phyloP scores from a whole-genome alignment of 1,284 basidiomycete genomes.

The Trametes polyzona region DNA sequence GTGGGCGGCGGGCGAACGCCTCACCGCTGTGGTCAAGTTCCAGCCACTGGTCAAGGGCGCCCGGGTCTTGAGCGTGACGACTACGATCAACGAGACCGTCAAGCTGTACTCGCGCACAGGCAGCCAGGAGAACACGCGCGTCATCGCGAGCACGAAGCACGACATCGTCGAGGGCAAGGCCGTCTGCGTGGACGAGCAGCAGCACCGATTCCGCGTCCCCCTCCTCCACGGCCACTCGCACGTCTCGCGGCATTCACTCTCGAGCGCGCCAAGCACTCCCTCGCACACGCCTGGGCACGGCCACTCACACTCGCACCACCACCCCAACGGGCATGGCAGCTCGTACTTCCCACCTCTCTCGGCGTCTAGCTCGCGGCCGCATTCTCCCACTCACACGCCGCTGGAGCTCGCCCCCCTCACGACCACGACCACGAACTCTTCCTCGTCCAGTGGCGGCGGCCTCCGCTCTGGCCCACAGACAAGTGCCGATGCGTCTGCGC shows the following conservation, averaged over 20 bases:
- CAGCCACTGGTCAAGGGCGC: constrained; percentile 87
- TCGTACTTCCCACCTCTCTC: constrained; percentile 24
- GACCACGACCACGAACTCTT: constrained; percentile 34
- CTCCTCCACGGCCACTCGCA: constrained; percentile 32
- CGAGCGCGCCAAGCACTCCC: constrained; percentile 20
- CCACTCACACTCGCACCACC: constrained; percentile 13
- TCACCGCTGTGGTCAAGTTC: constrained; percentile 86
- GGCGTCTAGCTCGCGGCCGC: constrained; percentile 19
- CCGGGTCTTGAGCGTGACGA: constrained; percentile 67
- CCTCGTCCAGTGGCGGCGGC: constrained; percentile 27
- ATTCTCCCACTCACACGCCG: constrained; percentile 24
- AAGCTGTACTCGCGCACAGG: constrained; percentile 63
- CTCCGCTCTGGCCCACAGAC: constrained; percentile 5
- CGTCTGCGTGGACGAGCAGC: constrained; percentile 47
- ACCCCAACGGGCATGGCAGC: not conserved
- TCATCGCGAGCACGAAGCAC: constrained; percentile 69
- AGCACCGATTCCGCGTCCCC: constrained; percentile 37
- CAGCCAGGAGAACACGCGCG: constrained; percentile 64
- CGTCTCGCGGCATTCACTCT: constrained; percentile 14
- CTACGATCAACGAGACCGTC: constrained; percentile 77
- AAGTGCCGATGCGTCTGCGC: constrained; percentile 10
- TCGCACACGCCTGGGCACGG: constrained; percentile 17
- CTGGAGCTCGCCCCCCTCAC: constrained; percentile 35
- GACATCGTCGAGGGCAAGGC: constrained; percentile 71
- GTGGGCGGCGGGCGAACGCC: constrained; percentile 85